These are phyloP conservation scores for Umbelopsis ramanniana DNA, from an alignment of 192 early-diverging fungal species.

Conservation along the genomic window DNA sequence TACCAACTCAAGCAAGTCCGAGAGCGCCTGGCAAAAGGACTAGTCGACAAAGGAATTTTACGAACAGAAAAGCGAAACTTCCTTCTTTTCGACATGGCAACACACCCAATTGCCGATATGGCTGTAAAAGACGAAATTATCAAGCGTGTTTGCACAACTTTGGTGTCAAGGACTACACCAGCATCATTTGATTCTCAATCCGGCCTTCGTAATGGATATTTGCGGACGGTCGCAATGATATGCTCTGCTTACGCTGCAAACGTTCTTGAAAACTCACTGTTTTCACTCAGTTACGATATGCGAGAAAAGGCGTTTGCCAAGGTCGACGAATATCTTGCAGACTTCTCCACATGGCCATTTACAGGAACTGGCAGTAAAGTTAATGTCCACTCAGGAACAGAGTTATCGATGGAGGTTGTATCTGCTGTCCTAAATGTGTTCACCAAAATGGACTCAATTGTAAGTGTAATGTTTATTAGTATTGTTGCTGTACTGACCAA, in stretches of 20 bases:
- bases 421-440: constrained; percentile 85
- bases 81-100: constrained; percentile 97
- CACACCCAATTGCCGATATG: constrained; percentile 91
- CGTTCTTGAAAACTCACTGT: constrained; percentile 95
- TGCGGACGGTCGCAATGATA: constrained; percentile 86
- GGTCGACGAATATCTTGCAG: constrained; percentile 90
- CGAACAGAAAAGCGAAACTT: constrained; percentile 97
- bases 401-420: constrained; percentile 69
- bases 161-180: constrained; percentile 71
- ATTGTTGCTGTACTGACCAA: too few species aligned
- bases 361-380: constrained; percentile 57
- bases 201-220: constrained; percentile 56
- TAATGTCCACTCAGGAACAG: constrained; percentile 57
- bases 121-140: constrained; percentile 89
- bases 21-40: constrained; percentile 93
- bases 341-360: constrained; percentile 80
- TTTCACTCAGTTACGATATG: constrained; percentile 81
- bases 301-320: constrained; percentile 86
- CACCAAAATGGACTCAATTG: constrained; percentile 87
- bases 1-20: constrained; percentile 98
- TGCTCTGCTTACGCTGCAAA: constrained; percentile 96
- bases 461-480: constrained; percentile 37
- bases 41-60: constrained; percentile 98
- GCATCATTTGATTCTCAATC: constrained; percentile 58
- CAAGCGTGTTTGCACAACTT: constrained; percentile 75